Evolutionary conservation across 2,329 filamentous ascomycete genomes (phyloP).

Genomic region (Seiridium unicorne): DNA sequence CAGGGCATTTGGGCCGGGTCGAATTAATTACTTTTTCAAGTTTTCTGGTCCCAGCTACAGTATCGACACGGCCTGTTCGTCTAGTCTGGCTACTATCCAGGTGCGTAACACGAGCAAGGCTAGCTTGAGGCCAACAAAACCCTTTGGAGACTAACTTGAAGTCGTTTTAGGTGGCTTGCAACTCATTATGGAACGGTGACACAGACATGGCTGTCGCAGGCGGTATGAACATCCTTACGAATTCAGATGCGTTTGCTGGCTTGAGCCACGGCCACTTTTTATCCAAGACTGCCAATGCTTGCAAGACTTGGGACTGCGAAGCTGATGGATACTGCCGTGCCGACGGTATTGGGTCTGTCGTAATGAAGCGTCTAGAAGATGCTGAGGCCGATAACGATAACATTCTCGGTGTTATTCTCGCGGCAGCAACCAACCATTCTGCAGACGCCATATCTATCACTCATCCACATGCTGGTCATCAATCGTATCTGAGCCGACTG

Average conservation of each 20-base stretch:
- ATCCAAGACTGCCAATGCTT: slow-evolving; percentile 37
- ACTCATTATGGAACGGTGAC: slow-evolving; percentile 59
- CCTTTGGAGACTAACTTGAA: background rate
- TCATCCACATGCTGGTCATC: slow-evolving; percentile 65
- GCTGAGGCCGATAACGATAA: slow-evolving; percentile 15
- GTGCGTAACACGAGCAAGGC: too few species aligned
- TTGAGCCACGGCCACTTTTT: slow-evolving; percentile 66
- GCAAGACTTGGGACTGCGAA: slow-evolving; percentile 60
- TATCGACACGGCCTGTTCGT: slow-evolving; percentile 78
- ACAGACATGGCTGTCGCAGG: slow-evolving; percentile 66
- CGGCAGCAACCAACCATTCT: slow-evolving; percentile 68
- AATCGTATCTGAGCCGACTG: slow-evolving; percentile 50
- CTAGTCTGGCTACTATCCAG: slow-evolving; percentile 66
- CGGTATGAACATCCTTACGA: slow-evolving; percentile 64
- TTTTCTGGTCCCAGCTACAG: slow-evolving; percentile 72
- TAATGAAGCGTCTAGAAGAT: slow-evolving; percentile 23
- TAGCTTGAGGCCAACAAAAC: background rate
- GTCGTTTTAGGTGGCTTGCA: slow-evolving; percentile 37
- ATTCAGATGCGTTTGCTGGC: slow-evolving; percentile 64
- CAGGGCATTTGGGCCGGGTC: slow-evolving; percentile 45
- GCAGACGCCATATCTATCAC: slow-evolving; percentile 71
- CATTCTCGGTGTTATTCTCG: slow-evolving; percentile 36
- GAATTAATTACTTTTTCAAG: slow-evolving; percentile 76
- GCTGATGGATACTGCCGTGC: slow-evolving; percentile 52
- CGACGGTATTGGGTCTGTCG: slow-evolving; percentile 19